Base-by-base conservation (phyloP, 164 flowering plant genomes). In the Nymphaea colorata region DNA sequence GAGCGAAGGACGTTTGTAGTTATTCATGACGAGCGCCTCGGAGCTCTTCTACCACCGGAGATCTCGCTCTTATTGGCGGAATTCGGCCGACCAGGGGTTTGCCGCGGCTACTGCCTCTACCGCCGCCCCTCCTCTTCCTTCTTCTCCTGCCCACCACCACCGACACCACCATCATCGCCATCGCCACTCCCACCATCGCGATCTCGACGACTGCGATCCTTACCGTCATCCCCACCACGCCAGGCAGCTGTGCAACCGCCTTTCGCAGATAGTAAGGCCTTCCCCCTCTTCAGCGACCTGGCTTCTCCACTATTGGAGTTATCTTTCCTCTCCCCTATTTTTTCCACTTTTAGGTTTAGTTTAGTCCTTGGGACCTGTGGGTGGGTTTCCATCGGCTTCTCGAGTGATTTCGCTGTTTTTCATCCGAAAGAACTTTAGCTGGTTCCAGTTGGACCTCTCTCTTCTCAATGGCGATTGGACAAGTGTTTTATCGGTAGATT, bases 21-120 rank as follows among this genome's bases (percentile, higher is more conserved):
- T 14, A 47, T 47, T 47, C 68, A 78, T 77, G 80, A 72, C 77
- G 73, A 72, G 76, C 64, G 80, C 76, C 25, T 65, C 76, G 65
- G 77, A 77, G 70, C 76, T 77, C 8, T 77, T 77, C 62, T 59
- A 74, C 68, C 44, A 0, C 43, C 51, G 77, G 69, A 77, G 80
- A 62, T 77, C 70, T 61, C 80, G 75, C 6, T 8, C 57, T 8
- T 73, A 69, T 41, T 73, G 80, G 25, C 66, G 53, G 59, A 47
- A 47, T 47, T 47, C 6, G 1, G 11, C 66, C 25, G 77, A 70
- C 5, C 59, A 70, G 59, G 72, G 69, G 69, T 18, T 68, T 18
- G 71, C n/a, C 42, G 45, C 77, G 44, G 36, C 55, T 47, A 6
- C 55, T 47, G 7, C 55, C 55, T 59, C 76, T 64, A n/a, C 55